Percentiles rank a stretch among this genome's conserved stretches.
phyloP scores from a whole-genome alignment of 768 basidiomycete species.

The Calocybe indica region DNA sequence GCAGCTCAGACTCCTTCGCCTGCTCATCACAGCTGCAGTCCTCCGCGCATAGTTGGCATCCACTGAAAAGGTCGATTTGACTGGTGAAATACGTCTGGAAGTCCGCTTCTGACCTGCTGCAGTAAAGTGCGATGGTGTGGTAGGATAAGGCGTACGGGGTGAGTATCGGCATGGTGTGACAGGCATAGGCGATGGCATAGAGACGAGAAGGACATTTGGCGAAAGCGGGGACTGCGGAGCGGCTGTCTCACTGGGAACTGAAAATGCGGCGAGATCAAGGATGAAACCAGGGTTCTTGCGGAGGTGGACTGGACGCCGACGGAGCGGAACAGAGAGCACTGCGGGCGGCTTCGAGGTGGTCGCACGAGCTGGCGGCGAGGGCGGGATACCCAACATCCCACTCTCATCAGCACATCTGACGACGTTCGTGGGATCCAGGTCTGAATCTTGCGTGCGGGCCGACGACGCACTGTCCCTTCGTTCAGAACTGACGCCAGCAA shows the following conservation, averaged over 20 bases:
- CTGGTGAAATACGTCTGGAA: background rate
- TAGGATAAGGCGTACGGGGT: slow-evolving; percentile 5
- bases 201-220: too few species aligned
- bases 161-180: background rate
- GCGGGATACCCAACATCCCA: slow-evolving; percentile 14
- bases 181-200: slow-evolving; percentile 5
- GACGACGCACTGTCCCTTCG: slow-evolving; percentile 41
- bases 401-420: slow-evolving; percentile 29
- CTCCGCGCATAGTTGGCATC: too few species aligned
- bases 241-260: slow-evolving; percentile 7
- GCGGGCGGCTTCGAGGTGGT: slow-evolving; percentile 19
- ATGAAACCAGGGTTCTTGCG: slow-evolving; percentile 27
- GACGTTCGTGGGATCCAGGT: slow-evolving; percentile 43
- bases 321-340: slow-evolving; percentile 30
- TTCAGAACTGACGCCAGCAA: slow-evolving; percentile 13
- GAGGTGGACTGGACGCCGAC: slow-evolving; percentile 27
- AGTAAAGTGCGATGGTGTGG: slow-evolving; percentile 3
- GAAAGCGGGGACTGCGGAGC: too few species aligned
- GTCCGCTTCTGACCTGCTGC: background rate
- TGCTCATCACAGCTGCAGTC: too few species aligned
- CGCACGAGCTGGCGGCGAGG: background rate
- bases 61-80: background rate
- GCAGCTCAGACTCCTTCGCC: slow-evolving; percentile 7
- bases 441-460: slow-evolving; percentile 38
- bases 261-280: slow-evolving; percentile 30